Percentiles rank a stretch among this genome's conserved stretches.
These are phyloP conservation scores for Leucocoprinus leucothites DNA, from an alignment of 768 basidiomycete species.

Conservation along the genomic window DNA sequence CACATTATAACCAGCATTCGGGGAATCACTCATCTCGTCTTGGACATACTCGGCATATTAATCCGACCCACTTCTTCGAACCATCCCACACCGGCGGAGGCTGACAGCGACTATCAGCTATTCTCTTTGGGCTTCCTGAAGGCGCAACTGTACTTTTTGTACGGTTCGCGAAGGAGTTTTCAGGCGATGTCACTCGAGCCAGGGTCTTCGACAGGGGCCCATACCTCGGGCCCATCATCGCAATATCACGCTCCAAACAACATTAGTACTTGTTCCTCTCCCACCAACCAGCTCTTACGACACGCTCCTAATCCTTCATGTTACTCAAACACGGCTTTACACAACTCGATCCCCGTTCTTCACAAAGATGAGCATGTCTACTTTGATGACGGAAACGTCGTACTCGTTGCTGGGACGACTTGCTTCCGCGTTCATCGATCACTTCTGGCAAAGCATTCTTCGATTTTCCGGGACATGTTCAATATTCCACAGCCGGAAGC, in stretches of 20 bases:
- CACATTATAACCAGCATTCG: background rate
- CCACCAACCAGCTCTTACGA: background rate
- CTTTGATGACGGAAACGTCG: slow-evolving; percentile 13
- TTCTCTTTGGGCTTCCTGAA: background rate
- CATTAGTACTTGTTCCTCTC: background rate
- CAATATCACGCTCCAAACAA: background rate
- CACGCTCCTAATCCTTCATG: background rate
- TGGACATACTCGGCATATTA: background rate
- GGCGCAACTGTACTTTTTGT: too few species aligned
- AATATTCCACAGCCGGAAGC: slow-evolving; percentile 7
- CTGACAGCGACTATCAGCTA: background rate
- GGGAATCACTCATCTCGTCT: background rate
- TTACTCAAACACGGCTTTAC: background rate
- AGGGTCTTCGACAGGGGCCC: background rate
- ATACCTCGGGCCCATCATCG: background rate
- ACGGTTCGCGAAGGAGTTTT: background rate
- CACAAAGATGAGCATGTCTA: slow-evolving; percentile 10
- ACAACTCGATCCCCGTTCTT: background rate
- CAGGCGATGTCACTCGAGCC: background rate
- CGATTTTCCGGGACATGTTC: slow-evolving; percentile 13
- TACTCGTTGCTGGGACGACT: slow-evolving; percentile 10
- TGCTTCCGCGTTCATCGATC: slow-evolving; percentile 13
- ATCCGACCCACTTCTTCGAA: background rate
- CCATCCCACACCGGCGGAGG: background rate
- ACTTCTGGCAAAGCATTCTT: slow-evolving; percentile 12